Base-by-base conservation (phyloP, 1,139 yeast genomes). In the Meyerozyma smithsonii region DNA sequence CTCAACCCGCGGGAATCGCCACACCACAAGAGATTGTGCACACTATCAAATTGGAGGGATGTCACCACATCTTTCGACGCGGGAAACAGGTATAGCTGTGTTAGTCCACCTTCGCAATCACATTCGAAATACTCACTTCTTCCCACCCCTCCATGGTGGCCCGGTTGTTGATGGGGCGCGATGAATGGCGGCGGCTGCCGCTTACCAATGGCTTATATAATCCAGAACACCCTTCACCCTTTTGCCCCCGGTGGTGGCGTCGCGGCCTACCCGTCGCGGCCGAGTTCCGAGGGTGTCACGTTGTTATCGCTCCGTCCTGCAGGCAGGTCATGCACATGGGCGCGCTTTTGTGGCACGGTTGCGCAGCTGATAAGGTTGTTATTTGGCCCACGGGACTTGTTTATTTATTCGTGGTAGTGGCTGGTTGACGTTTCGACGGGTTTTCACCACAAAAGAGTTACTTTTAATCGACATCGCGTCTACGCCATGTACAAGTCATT, bases 11-110 rank as follows among this genome's bases (percentile, higher is more conserved):
- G 59, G 8, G 72, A 64, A 55, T 85, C 92, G n/a, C 96, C 96
- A 4, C 83, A 72, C 97, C 97, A 92, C 3, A 90, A 57, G 35
- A 90, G 65, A 51, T 89, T 92, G 43, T 81, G 77, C 17, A 74
- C 64, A 36, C 74, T 74, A 60, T 92, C 97, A 58, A 89, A 89
- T 19, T 66, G 55, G 21, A 79, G 49, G n/a, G 78, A 42, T 7
- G 66, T 45, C 28, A 66, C 49, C 44, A 14, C 39, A 17, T 17
- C 36, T 42, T 28, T 41, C 46, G 37, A 37, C 33, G 26, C 44
- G 16, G 42, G 41, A 21, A 39, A 26, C 17, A 35, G 39, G 39
- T 11, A 53, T 47, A 11, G 62, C 50, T 16, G 64, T 23, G 61
- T 54, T 42, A 60, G 54, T 37, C 64, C 59, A 33, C 58, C 47